These are phyloP conservation scores for Sequoiadendron giganteum DNA, from an alignment of 75 land plant species.

Conservation along the genomic window DNA sequence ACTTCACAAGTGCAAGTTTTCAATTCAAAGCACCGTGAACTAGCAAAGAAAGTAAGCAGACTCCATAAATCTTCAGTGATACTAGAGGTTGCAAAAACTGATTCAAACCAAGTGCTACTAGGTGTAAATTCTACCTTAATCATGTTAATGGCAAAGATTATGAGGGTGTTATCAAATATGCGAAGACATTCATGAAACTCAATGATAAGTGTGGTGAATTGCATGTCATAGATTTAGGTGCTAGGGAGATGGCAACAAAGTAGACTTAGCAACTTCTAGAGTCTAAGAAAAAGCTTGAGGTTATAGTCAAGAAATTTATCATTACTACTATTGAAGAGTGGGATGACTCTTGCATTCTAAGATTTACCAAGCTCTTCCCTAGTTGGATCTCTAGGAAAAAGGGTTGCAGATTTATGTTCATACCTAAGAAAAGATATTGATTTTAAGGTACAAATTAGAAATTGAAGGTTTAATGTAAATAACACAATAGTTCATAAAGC, in stretches of 20 bases:
- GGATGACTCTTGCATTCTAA: conserved; percentile 22
- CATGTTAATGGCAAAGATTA: conserved; percentile 64
- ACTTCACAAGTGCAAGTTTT: conserved; percentile 16
- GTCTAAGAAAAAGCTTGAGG: neutral
- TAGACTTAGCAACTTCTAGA: conserved; percentile 60
- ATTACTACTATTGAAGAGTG: conserved; percentile 30
- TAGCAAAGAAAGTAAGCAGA: conserved; percentile 47
- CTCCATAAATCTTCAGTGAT: conserved; percentile 59
- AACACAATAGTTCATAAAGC: conserved; percentile 22
- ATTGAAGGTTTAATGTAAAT: conserved; percentile 57
- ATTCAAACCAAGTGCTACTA: conserved; percentile 58
- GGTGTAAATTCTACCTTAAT: conserved; percentile 65
- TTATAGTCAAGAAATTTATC: conserved; percentile 1
- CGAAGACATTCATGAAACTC: conserved; percentile 58
- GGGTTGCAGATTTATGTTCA: conserved; percentile 61
- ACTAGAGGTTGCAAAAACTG: conserved; percentile 59
- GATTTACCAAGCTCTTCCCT: conserved; percentile 60
- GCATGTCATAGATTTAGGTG: neutral
- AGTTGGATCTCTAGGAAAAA: conserved; percentile 69
- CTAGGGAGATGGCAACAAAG: conserved; percentile 22
- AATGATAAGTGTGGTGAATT: conserved; percentile 49
- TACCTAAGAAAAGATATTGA: conserved; percentile 58
- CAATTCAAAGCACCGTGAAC: conserved; percentile 39
- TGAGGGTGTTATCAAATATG: conserved; percentile 56
- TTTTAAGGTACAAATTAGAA: conserved; percentile 32